Base-by-base conservation (phyloP, 495 filamentous ascomycete genomes). In the Copromyces sp. region DNA sequence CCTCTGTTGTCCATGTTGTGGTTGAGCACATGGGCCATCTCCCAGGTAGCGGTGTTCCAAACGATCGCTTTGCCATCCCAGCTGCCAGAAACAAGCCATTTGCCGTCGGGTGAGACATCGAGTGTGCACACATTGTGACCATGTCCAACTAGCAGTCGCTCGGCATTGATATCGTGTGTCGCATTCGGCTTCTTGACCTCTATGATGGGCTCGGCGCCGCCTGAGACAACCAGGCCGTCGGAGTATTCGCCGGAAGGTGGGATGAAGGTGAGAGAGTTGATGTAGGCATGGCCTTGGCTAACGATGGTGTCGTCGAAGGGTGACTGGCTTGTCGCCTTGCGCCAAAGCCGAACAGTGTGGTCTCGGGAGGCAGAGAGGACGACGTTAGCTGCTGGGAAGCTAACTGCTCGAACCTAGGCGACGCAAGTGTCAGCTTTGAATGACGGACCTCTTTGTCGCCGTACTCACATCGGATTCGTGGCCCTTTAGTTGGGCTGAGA, bases 341-440 rank as follows among this genome's bases (percentile, higher is more conserved):
- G 93, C 96, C 96, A 99, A 65, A 93, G 80, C 41, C 94, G 90
- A 45, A 97, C 94, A 4, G 94, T 97, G 71, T 89, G 89, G 86
- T 98, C 96, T 81, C 96, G 88, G 70, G 95, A 97, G 29, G 93
- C 92, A 14, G 95, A 97, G 72, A 96, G 80, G 39, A 97, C 83
- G 68, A 89, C 82, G 74, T 92, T 89, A 71, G 92, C 83, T 68
- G 85, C 84, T 17, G 94, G 93, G 78, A 95, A 98, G 79, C 84
- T 84, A 74, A 99, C 93, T 74, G 88, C 89, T 74, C 95, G 93
- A 78, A 99, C 95, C 95, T 99, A 76, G 3, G 70, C 69, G 69
- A 68, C 53, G 20, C 4, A 37, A 24, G 17, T 12, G 68, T 80
- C 68, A 79, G 77, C 72, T 71, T 71, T 44, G 41, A 69, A 17